phyloP scores from a whole-genome alignment of 192 early-diverging fungal species.

The Entomortierella chlamydospora region DNA sequence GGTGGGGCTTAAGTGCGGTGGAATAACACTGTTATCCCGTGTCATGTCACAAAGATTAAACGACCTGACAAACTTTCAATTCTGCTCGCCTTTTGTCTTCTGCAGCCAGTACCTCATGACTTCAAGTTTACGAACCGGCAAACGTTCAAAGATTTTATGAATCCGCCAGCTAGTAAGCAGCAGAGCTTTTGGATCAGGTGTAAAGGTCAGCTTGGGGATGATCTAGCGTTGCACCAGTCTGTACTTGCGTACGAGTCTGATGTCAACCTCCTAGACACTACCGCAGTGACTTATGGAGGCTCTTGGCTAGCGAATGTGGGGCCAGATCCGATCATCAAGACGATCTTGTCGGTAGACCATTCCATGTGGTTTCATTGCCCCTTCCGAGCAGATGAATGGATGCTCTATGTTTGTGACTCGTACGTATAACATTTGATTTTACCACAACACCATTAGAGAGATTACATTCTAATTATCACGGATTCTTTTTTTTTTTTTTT shows the following conservation, averaged over 20 bases:
- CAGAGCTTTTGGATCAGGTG: constrained; percentile 72
- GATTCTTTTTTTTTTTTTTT: too few species aligned
- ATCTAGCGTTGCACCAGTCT: constrained; percentile 71
- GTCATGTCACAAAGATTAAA: not conserved
- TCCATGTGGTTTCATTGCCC: constrained; percentile 88
- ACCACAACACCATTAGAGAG: too few species aligned
- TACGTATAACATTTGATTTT: constrained; percentile 25
- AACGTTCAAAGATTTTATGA: constrained; percentile 17
- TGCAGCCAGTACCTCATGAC: constrained; percentile 33
- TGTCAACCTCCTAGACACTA: constrained; percentile 35
- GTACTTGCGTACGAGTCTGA: constrained; percentile 65
- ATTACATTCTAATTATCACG: too few species aligned
- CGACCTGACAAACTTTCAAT: too few species aligned
- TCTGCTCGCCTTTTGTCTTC: too few species aligned
- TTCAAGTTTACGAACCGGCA: constrained; percentile 35
- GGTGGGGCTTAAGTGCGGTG: constrained; percentile 20
- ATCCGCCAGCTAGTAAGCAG: constrained; percentile 20
- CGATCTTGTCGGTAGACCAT: too few species aligned
- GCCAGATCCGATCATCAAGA: too few species aligned
- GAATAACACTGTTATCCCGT: not conserved
- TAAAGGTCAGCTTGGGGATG: constrained; percentile 67
- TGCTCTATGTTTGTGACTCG: constrained; percentile 54
- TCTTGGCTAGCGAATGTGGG: constrained; percentile 49
- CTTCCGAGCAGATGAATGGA: constrained; percentile 90
- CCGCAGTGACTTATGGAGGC: constrained; percentile 59